Base-by-base conservation (phyloP, 1,139 yeast species). In the Yamadazyma triangularis region DNA sequence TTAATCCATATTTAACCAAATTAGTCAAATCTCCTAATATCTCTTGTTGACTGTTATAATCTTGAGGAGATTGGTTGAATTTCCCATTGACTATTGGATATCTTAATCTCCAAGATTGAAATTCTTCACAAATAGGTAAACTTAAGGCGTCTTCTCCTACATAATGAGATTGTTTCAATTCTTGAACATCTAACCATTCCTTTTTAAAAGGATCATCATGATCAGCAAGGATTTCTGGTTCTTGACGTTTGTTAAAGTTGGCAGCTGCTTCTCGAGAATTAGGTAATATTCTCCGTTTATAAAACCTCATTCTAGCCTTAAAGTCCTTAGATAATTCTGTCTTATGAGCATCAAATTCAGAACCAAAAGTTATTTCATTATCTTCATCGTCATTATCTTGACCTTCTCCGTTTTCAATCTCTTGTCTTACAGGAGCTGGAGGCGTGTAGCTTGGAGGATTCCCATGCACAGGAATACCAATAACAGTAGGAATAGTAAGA, bases 271-370 rank as follows among this genome's bases (percentile, higher is more conserved):
- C 96, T 35, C 81, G 73, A 9, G 95, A 85, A 54, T 86, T 85
- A 6, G 95, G 91, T 40, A 85, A 72, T 33, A 89, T 73, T 44
- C 96, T 72, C 34, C 96, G 73, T 54, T 91, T 91, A 57, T 89
- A 88, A 55, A 75, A 88, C 45, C 88, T 71, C 97, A 91, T 89
- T 47, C 98, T 73, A 35, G 93, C 96, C 49, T 74, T 79, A 57
- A 89, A 87, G 52, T 84, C 94, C 35, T 73, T 69, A 30, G 77
- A 69, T 29, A 87, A 76, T 1, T 60, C 58, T 4, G 64, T 65
- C 45, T 72, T 77, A 5, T 66, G 58, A 7, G 56, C 59, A 8
- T 64, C 64, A 46, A 80, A 82, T 11, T 62, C 63, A 14, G 61
- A 70, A 25, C 67, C 64, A 36, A 60, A 56, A 15, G 50, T 35